Base-by-base conservation (phyloP, 306 rosid species). In the Cicer cuneatum region DNA sequence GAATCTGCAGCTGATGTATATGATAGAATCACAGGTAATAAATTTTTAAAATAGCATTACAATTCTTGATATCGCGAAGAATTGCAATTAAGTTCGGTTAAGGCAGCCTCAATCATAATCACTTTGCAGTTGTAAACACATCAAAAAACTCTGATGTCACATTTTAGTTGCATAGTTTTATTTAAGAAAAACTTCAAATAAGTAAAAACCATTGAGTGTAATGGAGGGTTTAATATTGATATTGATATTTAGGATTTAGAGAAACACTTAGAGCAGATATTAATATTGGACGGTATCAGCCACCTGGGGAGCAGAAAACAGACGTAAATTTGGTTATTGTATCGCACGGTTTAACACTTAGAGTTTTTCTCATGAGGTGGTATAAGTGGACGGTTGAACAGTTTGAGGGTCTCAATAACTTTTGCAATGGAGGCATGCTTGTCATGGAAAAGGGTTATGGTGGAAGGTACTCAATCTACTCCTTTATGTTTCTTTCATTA, bases 1-100 rank as follows among this genome's bases (percentile, higher is more conserved):
- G 97, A 93, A 83, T 93, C 97, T 1, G 97, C 98, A 1, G 97
- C 97, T 9, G 98, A 93, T 84, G 98, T 93, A 58, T 93, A 93
- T 41, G 98, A 93, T 14, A 89, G 98, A 83, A 89, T 93, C 70
- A 91, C 97, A 53, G 96, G 98, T 90, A 65, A 11, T 42, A 24
- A 2, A 1, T 47, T 47, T 47, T 13, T 7, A 13, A 6, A 47
- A 47, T 47, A 0, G 8, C 12, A 47, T 47, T 5, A 14, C 7
- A 19, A 8, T 54, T 10, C 16, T 54, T 54, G 1, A 54, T 19
- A 54, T 56, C 21, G 62, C 0, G 1, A 5, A 6, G 16, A 1
- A 1, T 54, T 29, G 12, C 5, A 2, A 38, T 57, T 58, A 57
- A 57, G 29, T 33, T 12, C 8, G 18, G 4, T 8, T 5, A 12